Evolutionary conservation across 108 stramenopile species (phyloP).

Genomic region (Seminavis robusta): DNA sequence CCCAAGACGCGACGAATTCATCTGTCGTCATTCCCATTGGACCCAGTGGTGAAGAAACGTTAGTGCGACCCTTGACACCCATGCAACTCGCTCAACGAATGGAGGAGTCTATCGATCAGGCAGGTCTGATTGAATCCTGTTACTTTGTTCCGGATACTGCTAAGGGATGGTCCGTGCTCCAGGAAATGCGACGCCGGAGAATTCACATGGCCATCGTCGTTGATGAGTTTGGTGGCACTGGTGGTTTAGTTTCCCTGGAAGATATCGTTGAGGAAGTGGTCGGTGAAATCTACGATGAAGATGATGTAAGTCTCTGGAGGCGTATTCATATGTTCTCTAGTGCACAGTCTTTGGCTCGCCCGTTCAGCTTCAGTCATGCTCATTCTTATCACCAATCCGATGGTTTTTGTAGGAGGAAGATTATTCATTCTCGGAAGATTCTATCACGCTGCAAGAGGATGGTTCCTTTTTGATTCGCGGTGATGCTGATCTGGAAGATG

Average conservation of each 20-base stretch:
- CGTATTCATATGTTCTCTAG: constrained; percentile 16
- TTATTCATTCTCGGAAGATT: constrained; percentile 82
- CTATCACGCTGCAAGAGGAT: constrained; percentile 84
- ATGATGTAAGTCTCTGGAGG: constrained; percentile 32
- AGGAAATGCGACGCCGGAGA: constrained; percentile 93
- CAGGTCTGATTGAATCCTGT: constrained; percentile 85
- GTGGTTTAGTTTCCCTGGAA: constrained; percentile 94
- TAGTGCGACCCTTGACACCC: constrained; percentile 75
- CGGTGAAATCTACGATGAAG: constrained; percentile 91
- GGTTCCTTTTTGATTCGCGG: constrained; percentile 89
- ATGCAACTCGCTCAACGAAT: constrained; percentile 75
- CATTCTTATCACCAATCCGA: too few relatives aligned
- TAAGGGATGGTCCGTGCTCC: constrained; percentile 93
- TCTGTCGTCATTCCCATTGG: not conserved
- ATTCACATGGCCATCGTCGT: constrained; percentile 98
- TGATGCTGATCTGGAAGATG: constrained; percentile 92
- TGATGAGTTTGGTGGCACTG: constrained; percentile 97
- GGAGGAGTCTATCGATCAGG: constrained; percentile 76
- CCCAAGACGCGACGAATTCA: not conserved
- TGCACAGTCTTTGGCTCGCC: too few relatives aligned
- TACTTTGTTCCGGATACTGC: constrained; percentile 98
- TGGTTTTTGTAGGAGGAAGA: constrained; percentile 90
- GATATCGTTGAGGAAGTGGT: constrained; percentile 96
- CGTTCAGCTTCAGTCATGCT: too few relatives aligned
- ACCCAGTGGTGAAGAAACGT: constrained; percentile 29